phyloP scores from a whole-genome alignment of 2,329 filamentous ascomycete species.

The Trichoderma koningiopsis region DNA sequence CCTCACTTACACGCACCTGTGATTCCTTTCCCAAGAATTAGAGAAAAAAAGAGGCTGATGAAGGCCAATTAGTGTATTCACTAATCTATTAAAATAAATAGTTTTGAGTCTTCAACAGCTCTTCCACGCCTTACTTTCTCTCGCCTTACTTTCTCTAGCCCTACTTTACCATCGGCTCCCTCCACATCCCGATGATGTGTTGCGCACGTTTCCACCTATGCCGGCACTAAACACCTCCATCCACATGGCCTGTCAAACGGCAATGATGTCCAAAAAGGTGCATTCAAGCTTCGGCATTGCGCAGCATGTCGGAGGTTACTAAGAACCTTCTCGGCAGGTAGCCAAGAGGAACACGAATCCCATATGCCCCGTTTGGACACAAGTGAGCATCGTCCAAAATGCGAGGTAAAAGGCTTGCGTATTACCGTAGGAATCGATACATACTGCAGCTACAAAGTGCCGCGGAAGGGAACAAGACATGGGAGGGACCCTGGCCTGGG shows the following conservation, averaged over 20 bases:
- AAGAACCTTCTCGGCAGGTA: background rate
- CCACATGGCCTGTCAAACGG: background rate
- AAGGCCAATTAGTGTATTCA: no score
- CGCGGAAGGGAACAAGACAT: background rate
- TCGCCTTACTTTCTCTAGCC: background rate
- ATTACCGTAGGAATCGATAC: background rate
- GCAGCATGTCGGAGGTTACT: background rate
- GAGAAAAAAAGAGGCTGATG: background rate
- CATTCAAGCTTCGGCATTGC: background rate
- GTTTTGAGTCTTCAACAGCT: background rate
- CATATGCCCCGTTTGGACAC: background rate
- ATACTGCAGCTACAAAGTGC: background rate
- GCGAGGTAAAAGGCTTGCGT: background rate
- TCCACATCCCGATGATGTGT: background rate
- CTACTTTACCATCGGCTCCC: background rate
- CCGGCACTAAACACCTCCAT: background rate
- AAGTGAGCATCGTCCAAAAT: background rate
- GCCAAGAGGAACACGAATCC: background rate
- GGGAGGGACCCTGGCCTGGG: background rate
- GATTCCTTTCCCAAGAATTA: background rate
- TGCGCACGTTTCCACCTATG: background rate
- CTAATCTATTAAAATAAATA: background rate
- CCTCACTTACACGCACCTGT: background rate
- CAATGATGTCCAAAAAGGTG: background rate
- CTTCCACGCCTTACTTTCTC: background rate